Conservation (phyloP, 495 filamentous ascomycete species). For the Hypoxylon rickii region DNA sequence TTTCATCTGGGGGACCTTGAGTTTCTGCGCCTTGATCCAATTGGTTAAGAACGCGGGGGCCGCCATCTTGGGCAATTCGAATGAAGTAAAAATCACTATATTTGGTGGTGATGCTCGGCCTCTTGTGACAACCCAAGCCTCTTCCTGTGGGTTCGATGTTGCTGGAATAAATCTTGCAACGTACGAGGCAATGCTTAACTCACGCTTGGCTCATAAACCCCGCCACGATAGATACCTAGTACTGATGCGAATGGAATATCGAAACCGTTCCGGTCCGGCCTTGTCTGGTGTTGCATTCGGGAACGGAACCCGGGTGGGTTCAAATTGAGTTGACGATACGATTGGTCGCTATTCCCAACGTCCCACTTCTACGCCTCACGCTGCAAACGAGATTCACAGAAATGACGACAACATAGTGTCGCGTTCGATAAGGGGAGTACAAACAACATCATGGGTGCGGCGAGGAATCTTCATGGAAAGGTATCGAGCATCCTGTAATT, state of each 20-base stretch:
- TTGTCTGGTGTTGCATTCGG: constrained; percentile 9
- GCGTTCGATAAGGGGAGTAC: not conserved
- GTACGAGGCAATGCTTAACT: not conserved
- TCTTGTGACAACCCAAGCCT: constrained; percentile 1
- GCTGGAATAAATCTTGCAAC: constrained; percentile 5
- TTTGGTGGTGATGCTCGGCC: not conserved
- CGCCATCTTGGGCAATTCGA: constrained; percentile 4
- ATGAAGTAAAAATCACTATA: not conserved
- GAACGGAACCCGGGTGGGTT: constrained; percentile 14
- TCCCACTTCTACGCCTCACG: constrained; percentile 4
- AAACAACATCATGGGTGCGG: constrained; percentile 3
- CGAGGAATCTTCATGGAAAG: constrained; percentile 20
- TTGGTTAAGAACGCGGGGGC: constrained; percentile 6
- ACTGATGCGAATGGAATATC: not conserved
- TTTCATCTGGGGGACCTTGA: constrained; percentile 31
- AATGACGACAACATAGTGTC: no score
- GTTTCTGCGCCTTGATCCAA: constrained; percentile 26
- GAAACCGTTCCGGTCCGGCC: constrained; percentile 1
- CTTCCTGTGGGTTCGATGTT: not conserved
- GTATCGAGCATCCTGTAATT: not conserved
- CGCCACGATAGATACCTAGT: constrained; percentile 8
- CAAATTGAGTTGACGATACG: not conserved
- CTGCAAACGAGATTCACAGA: no score
- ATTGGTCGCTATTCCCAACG: constrained; percentile 3
- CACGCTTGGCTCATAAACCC: constrained; percentile 1